Evolutionary conservation across 805 yeast species (phyloP).

Genomic region (Wickerhamiella galacta): DNA sequence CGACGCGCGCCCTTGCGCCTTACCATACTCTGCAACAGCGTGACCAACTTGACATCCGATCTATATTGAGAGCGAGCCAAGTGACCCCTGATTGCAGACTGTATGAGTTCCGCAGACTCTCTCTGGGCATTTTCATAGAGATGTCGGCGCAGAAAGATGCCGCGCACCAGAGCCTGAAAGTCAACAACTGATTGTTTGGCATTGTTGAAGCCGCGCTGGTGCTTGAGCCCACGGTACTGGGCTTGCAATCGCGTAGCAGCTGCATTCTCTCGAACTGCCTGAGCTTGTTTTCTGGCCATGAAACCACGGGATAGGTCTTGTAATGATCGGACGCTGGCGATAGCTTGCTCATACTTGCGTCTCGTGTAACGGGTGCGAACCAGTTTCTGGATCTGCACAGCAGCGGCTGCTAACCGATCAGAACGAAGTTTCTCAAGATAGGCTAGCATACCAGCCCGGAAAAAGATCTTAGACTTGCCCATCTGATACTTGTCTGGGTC

Average conservation of each 20-base stretch:
- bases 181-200: conserved; percentile 35
- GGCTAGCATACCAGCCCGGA: conserved; percentile 94
- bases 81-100: conserved; percentile 55
- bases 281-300: conserved; percentile 38
- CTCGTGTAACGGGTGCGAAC: conserved; percentile 51
- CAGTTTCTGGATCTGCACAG: conserved; percentile 72
- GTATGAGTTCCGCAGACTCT: conserved; percentile 54
- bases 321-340: conserved; percentile 34
- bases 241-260: conserved; percentile 65
- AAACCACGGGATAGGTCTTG: conserved; percentile 55
- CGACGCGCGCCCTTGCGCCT: conserved; percentile 60
- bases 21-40: conserved; percentile 57
- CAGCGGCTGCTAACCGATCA: conserved; percentile 60
- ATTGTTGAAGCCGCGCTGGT: conserved; percentile 37
- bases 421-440: conserved; percentile 72
- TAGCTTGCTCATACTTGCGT: conserved; percentile 37
- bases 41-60: conserved; percentile 35
- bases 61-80: conserved; percentile 38
- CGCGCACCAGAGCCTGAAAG: conserved; percentile 43
- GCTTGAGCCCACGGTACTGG: conserved; percentile 26
- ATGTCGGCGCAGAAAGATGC: conserved; percentile 34
- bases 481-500: conserved; percentile 65
- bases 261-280: conserved; percentile 30
- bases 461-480: conserved; percentile 86
- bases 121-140: conserved; percentile 34